A percentile compares a stretch with the other conserved stretches of the same genome.
Conservation (phyloP, 2,329 filamentous ascomycete species). For the Alternaria sp. region DNA sequence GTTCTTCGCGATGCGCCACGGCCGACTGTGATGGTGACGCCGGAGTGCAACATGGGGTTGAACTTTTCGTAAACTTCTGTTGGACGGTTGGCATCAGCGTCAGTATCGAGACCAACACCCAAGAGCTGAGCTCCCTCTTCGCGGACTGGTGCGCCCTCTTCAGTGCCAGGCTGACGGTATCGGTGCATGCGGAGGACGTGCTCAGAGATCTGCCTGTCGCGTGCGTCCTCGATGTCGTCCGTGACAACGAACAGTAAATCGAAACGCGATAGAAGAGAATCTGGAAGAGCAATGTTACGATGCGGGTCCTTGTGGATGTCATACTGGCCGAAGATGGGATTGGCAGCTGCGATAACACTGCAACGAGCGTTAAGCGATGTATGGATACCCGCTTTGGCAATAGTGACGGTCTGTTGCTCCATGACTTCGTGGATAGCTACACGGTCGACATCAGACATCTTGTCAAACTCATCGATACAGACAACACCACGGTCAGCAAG, state of each 20-base stretch:
- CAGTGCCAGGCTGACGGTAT: conserved; percentile 89
- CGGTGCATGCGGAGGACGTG: conserved; percentile 97
- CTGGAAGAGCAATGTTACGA: conserved; percentile 96
- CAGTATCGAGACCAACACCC: conserved; percentile 83
- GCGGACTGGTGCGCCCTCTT: conserved; percentile 92
- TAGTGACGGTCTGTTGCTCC: conserved; percentile 99
- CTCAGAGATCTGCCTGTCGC: conserved; percentile 91
- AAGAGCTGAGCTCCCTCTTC: conserved; percentile 86
- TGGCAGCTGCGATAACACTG: conserved; percentile 94
- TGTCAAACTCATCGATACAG: conserved; percentile 99
- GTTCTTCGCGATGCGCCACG: conserved; percentile 77
- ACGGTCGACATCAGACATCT: conserved; percentile 98
- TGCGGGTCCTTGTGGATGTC: conserved; percentile 98
- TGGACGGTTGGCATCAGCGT: conserved; percentile 75
- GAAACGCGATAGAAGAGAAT: conserved; percentile 96
- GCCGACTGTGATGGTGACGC: conserved; percentile 78
- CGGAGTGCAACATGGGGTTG: conserved; percentile 93
- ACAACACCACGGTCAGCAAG: conserved; percentile 96
- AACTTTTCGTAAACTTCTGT: conserved; percentile 97
- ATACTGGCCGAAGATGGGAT: conserved; percentile 98
- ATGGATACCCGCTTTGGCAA: conserved; percentile 97
- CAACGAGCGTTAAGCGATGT: conserved; percentile 96
- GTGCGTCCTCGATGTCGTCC: conserved; percentile 94
- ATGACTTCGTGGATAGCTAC: conserved; percentile 99
- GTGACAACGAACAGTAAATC: conserved; percentile 97